Percentiles rank a stretch among this genome's conserved stretches.
Evolutionary conservation across 805 yeast genomes (phyloP).

Genomic region (Zygotorulaspora danielsina): DNA sequence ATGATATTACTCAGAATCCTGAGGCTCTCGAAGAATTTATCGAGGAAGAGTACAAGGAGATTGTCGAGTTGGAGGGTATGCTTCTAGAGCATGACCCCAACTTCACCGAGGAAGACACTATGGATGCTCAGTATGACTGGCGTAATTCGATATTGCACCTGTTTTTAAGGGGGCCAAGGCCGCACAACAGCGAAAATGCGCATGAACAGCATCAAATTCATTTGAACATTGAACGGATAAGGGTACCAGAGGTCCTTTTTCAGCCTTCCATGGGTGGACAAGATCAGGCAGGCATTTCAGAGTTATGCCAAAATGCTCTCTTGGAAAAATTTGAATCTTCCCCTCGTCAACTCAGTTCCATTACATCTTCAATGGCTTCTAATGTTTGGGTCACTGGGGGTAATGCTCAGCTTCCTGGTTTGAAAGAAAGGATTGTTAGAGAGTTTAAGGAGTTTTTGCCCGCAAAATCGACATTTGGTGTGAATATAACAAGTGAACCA

Average conservation of each 20-base stretch:
- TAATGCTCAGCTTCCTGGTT: conserved; percentile 57
- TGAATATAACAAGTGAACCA: conserved; percentile 65
- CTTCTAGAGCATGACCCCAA: conserved; percentile 78
- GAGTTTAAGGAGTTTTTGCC: conserved; percentile 77
- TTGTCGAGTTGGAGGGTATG: conserved; percentile 64
- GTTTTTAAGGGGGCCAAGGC: conserved; percentile 86
- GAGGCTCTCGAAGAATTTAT: conserved; percentile 66
- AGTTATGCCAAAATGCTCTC: conserved; percentile 64
- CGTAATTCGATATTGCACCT: conserved; percentile 70
- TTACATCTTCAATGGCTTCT: conserved; percentile 34
- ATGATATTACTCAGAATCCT: conserved; percentile 70
- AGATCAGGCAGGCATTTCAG: conserved; percentile 92
- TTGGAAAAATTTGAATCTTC: conserved; percentile 58
- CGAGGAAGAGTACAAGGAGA: conserved; percentile 62
- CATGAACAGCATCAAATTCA: conserved; percentile 89
- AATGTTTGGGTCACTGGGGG: conserved; percentile 90
- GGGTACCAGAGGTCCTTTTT: conserved; percentile 87
- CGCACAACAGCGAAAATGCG: conserved; percentile 74
- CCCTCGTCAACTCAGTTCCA: conserved; percentile 39
- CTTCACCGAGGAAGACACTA: conserved; percentile 80
- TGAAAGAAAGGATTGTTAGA: conserved; percentile 58
- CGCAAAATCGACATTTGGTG: conserved; percentile 52
- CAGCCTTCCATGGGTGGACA: conserved; percentile 93
- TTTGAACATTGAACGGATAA: conserved; percentile 81
- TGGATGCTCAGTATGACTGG: conserved; percentile 83